Base-by-base conservation (phyloP, 169 alveolate species). In the Cryptosporidium canis region DNA sequence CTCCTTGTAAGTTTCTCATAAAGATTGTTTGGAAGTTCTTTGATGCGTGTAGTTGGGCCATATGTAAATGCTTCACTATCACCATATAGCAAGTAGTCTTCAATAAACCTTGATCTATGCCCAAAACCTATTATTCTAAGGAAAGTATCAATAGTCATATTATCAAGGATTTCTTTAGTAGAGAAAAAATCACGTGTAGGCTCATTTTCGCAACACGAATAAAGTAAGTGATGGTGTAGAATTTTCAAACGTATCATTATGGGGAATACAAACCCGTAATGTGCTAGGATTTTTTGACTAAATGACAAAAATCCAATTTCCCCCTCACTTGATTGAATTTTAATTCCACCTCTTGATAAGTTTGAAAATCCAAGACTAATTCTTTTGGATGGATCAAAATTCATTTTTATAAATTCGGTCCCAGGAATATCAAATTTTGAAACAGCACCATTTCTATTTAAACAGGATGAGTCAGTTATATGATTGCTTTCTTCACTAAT, bases 241-340 rank as follows among this genome's bases (percentile, higher is more conserved):
- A 77, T 33, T 48, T 77, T 77, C 43, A 77, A 35, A 29, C 87
- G 68, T 58, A 77, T 77, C 87, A 77, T 77, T 1, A 77, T 16
- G 3, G 87, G 72, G 31, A 77, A 77, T 39, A 77, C 71, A 77
- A 77, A 77, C 31, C 87, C 87, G 61, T 77, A 77, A 18, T 77
- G 87, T 11, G 87, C 87, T 21, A 77, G 72, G 27, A 77, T 77
- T 63, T 77, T 77, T 77, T 77, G 87, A 18, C 63, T 77, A 41
- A 77, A 77, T 37, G 68, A 39, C 12, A 58, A 27, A 77, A 77
- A 77, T 37, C 63, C 72, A 1, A 77, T 29, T 27, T 58, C 44
- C 12, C 51, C 39, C n/a, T 35, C 21, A 16, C 71, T 77, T 55
- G 70, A 58, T 6, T 43, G 51, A 31, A 77, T 24, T 61, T 55